Evolutionary conservation across 1,139 yeast species (phyloP).

Genomic region (Yamadazyma trypodendri): DNA sequence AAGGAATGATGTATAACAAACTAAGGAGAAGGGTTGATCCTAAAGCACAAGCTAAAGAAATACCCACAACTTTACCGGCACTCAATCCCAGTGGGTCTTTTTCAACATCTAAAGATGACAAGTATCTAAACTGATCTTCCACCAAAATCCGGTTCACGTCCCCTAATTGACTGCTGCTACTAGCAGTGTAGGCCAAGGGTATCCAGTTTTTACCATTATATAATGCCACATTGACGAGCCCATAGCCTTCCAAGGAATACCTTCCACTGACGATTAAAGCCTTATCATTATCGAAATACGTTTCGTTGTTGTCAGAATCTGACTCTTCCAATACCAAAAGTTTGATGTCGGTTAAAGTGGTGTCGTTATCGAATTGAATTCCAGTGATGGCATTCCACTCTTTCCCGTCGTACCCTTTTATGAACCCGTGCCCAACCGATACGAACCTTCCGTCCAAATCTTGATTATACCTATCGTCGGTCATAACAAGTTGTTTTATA

Average conservation of each 20-base stretch:
- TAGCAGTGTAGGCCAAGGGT: conserved; percentile 54
- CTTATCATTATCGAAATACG: conserved; percentile 42
- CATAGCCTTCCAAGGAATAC: conserved; percentile 51
- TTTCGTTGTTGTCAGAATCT: conserved; percentile 23
- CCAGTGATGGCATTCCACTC: conserved; percentile 42
- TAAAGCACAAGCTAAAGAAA: conserved; percentile 83
- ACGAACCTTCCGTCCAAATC: conserved; percentile 50
- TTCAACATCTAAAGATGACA: conserved; percentile 37
- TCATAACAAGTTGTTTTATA: conserved; percentile 36
- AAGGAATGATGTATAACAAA: conserved; percentile 56
- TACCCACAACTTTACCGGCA: conserved; percentile 79
- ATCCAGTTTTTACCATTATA: conserved; percentile 72
- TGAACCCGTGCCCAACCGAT: conserved; percentile 52
- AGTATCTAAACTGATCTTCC: conserved; percentile 36
- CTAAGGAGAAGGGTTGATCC: conserved; percentile 75
- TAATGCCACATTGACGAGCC: conserved; percentile 64
- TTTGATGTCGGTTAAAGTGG: conserved; percentile 41
- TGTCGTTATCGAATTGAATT: conserved; percentile 26
- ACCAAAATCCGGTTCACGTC: conserved; percentile 32
- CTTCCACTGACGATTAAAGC: conserved; percentile 64
- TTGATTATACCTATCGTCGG: conserved; percentile 25
- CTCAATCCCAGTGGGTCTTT: conserved; percentile 24
- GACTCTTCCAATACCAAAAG: conserved; percentile 35
- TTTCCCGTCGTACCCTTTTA: conserved; percentile 51
- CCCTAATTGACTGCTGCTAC: conserved; percentile 26